phyloP scores from a whole-genome alignment of 108 stramenopile species.

The Pseudonitzschia multiseries region DNA sequence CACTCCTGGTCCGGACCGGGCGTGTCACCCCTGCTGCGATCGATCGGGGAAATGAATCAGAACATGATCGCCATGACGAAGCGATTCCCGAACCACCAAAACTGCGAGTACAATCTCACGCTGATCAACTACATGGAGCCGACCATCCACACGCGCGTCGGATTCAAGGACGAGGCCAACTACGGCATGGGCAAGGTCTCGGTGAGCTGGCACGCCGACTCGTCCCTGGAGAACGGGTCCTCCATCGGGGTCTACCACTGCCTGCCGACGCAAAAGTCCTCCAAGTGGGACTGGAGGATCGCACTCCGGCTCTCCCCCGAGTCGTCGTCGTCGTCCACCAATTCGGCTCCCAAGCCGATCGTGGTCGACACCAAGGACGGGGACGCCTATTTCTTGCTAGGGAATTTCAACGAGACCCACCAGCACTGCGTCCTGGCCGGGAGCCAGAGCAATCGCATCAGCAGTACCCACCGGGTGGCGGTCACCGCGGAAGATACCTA shows the following conservation, averaged over 20 bases:
- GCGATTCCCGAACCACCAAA: slow-evolving; percentile 16
- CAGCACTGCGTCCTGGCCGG: slow-evolving; percentile 80
- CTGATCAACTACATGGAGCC: slow-evolving; percentile 86
- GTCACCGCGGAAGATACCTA: slow-evolving; percentile 31
- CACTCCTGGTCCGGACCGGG: slow-evolving; percentile 77
- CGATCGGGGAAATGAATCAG: slow-evolving; percentile 51
- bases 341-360: slow-evolving; percentile 32
- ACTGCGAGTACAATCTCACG: slow-evolving; percentile 63
- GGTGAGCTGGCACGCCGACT: slow-evolving; percentile 92
- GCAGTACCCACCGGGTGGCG: slow-evolving; percentile 62
- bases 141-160: slow-evolving; percentile 36
- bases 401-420: slow-evolving; percentile 86
- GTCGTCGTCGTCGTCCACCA: neutral
- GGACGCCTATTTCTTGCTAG: slow-evolving; percentile 83
- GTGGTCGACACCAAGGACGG: slow-evolving; percentile 53
- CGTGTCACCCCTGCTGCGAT: slow-evolving; percentile 22
- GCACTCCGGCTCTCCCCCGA: slow-evolving; percentile 59
- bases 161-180: slow-evolving; percentile 53
- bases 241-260: slow-evolving; percentile 83
- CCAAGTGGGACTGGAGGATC: slow-evolving; percentile 64
- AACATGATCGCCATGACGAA: slow-evolving; percentile 38
- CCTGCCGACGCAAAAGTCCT: slow-evolving; percentile 28
- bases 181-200: slow-evolving; percentile 60
- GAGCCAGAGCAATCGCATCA: slow-evolving; percentile 45
- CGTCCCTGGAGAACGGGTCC: slow-evolving; percentile 69